Conservation (phyloP, 352 stramenopile species). For the Aphanomyces astaci region DNA sequence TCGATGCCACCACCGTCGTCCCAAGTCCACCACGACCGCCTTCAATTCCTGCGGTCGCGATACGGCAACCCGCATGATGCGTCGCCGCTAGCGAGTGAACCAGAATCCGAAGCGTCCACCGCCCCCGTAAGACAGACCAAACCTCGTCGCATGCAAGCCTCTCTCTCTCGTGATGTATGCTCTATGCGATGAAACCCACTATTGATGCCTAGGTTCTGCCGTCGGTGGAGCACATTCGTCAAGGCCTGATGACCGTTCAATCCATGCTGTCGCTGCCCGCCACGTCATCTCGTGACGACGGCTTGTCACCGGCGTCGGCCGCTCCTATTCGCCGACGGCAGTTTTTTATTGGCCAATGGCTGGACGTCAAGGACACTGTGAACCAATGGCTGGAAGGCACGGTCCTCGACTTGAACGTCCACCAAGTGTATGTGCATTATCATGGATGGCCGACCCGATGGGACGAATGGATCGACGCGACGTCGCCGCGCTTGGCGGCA, state of each 20-base stretch:
- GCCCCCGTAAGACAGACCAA: not conserved
- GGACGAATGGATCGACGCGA: constrained; percentile 96
- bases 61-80: not conserved
- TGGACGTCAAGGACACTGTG: constrained; percentile 96
- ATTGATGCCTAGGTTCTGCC: not conserved
- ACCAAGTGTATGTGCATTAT: constrained; percentile 93
- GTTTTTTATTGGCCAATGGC: constrained; percentile 91
- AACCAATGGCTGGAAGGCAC: constrained; percentile 98
- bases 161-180: too few species aligned
- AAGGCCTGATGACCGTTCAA: constrained; percentile 74
- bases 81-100: not conserved
- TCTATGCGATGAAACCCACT: too few species aligned
- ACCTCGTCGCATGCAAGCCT: not conserved
- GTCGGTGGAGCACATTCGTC: constrained; percentile 64
- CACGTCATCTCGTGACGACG: not conserved
- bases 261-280: constrained; percentile 43
- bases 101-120: not conserved
- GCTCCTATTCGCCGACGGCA: too few species aligned
- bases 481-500: constrained; percentile 90
- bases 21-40: not conserved
- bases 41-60: not conserved
- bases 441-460: constrained; percentile 95
- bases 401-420: constrained; percentile 80
- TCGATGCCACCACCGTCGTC: not conserved
- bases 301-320: not conserved